Evolutionary conservation across 768 basidiomycete genomes (phyloP).

Genomic region (Tephrocybe sp.): DNA sequence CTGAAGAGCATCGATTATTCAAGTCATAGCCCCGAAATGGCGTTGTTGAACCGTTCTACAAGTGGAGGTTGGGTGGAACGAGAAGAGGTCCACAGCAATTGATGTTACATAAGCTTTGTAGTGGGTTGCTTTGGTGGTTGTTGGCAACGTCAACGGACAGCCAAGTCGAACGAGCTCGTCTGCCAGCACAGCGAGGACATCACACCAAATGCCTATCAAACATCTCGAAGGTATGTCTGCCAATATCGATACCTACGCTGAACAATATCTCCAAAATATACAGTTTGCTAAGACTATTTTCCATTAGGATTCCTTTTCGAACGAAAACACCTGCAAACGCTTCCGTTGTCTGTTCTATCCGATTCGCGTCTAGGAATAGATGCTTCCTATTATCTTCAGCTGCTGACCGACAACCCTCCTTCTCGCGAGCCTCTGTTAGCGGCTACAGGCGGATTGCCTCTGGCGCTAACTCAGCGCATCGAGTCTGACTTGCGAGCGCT

Average conservation of each 20-base stretch:
- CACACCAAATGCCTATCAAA: conserved; percentile 70
- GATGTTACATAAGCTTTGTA: conserved; percentile 21
- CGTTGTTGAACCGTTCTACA: too few species aligned
- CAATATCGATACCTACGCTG: background rate
- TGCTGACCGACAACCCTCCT: conserved; percentile 71
- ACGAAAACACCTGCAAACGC: conserved; percentile 85
- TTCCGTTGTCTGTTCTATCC: conserved; percentile 76
- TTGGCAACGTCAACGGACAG: conserved; percentile 37
- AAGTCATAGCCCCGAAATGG: too few species aligned
- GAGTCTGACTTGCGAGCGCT: conserved; percentile 89
- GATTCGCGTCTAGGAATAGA: conserved; percentile 97
- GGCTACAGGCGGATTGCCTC: conserved; percentile 92
- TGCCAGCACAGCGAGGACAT: conserved; percentile 23
- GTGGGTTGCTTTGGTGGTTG: conserved; percentile 16
- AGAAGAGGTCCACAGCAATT: background rate
- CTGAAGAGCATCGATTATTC: background rate
- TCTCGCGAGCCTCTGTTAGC: conserved; percentile 91
- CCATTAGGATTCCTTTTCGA: conserved; percentile 75
- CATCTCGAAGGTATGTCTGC: conserved; percentile 71
- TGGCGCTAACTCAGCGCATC: conserved; percentile 84
- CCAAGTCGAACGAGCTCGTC: conserved; percentile 28
- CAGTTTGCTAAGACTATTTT: conserved; percentile 17
- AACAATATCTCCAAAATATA: background rate
- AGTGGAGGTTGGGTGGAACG: background rate
- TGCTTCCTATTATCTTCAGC: conserved; percentile 85